A percentile compares a stretch with the other conserved stretches of the same genome.
Evolutionary conservation across 495 filamentous ascomycete species (phyloP).

Genomic region (Neurospora sp.): DNA sequence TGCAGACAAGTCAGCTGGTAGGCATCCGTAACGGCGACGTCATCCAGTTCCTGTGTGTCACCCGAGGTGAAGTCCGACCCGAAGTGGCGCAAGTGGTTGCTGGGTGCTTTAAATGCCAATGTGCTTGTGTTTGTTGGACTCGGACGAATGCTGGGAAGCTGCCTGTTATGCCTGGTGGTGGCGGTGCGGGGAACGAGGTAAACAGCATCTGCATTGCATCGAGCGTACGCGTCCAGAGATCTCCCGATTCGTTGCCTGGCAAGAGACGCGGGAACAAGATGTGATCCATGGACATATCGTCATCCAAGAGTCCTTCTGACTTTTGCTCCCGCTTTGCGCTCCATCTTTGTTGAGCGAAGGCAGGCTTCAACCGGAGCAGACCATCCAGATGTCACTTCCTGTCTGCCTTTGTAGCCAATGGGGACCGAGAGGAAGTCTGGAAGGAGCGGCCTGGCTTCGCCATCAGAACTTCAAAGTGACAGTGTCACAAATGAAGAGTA

Average conservation of each 20-base stretch:
- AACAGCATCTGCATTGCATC: conserved; percentile 3
- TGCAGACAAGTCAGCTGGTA: conserved; percentile 8
- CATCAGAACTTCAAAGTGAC: neutral
- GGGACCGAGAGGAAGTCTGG: neutral
- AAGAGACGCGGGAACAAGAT: neutral
- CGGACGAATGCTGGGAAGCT: neutral
- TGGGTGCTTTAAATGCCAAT: neutral
- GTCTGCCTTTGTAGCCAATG: neutral
- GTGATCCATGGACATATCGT: neutral
- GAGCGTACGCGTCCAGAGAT: neutral
- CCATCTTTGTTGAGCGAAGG: neutral
- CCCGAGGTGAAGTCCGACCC: conserved; percentile 4
- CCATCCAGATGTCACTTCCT: neutral
- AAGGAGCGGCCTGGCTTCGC: neutral
- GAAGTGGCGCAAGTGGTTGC: neutral
- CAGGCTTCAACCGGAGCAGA: neutral
- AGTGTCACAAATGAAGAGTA: neutral
- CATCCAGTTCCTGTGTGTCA: conserved; percentile 13
- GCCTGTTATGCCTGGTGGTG: neutral
- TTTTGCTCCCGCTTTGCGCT: neutral
- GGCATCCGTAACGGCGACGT: conserved; percentile 18
- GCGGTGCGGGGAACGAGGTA: conserved; percentile 5
- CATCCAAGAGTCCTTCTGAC: neutral
- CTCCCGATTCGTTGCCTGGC: neutral
- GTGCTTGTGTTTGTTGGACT: neutral